Percentiles rank a stretch among this genome's conserved stretches.
Conservation (phyloP, 768 basidiomycete genomes). For the Lactarius pseudohatsudake region DNA sequence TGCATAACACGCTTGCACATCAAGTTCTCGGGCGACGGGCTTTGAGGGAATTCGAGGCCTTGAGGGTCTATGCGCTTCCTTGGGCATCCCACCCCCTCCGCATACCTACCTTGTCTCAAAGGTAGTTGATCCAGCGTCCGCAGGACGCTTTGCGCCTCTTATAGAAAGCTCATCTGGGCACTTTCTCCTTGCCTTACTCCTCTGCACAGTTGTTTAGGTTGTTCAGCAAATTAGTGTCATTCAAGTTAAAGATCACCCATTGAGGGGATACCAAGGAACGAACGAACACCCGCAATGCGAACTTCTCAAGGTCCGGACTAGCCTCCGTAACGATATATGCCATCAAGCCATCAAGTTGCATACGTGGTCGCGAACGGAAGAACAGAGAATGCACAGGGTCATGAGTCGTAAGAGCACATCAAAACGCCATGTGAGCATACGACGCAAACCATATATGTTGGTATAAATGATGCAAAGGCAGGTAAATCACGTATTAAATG, state of each 20-base stretch:
- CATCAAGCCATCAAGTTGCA: conserved; percentile 6
- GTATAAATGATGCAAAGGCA: conserved; percentile 19
- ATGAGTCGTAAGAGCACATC: neutral
- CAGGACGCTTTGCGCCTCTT: neutral
- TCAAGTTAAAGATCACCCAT: too few species aligned
- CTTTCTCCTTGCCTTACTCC: neutral
- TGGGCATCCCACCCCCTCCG: too few species aligned
- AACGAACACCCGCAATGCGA: too few species aligned
- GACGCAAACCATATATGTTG: conserved; percentile 3
- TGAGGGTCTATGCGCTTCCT: too few species aligned
- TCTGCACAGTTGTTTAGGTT: neutral
- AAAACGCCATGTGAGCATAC: neutral
- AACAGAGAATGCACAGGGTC: neutral
- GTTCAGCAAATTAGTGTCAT: neutral
- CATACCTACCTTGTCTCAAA: too few species aligned
- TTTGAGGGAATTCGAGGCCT: too few species aligned
- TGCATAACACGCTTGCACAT: too few species aligned
- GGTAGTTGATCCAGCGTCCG: too few species aligned
- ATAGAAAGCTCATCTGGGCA: neutral
- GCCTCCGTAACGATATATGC: neutral
- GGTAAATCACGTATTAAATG: conserved; percentile 22
- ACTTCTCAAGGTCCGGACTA: too few species aligned
- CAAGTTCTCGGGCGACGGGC: too few species aligned
- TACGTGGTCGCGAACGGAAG: neutral
- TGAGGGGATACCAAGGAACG: too few species aligned